Conservation (phyloP, 352 stramenopile genomes). For the Blastocystis hominis region DNA sequence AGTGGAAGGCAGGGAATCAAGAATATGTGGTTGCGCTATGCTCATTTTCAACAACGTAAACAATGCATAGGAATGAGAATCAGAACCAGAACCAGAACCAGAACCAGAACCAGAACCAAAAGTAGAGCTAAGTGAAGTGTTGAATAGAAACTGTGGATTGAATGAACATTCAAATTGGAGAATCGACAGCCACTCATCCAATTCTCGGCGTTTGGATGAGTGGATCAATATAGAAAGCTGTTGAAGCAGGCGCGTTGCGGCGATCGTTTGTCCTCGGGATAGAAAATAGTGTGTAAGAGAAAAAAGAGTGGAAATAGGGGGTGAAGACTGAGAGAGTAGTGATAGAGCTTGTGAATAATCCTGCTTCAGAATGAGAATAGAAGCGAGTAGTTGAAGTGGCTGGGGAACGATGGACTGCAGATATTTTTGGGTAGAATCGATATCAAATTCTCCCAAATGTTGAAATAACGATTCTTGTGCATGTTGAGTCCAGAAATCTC, state of each 20-base stretch:
- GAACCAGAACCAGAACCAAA: too few relatives aligned
- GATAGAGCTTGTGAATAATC: background rate
- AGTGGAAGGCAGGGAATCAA: background rate
- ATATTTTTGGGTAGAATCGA: background rate
- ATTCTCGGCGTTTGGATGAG: background rate
- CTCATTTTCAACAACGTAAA: background rate
- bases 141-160: background rate
- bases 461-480: background rate
- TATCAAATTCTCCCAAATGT: background rate
- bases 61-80: background rate
- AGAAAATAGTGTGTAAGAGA: background rate
- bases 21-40: background rate
- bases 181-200: background rate
- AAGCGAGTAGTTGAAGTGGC: background rate
- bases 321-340: background rate
- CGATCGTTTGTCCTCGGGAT: background rate
- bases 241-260: background rate
- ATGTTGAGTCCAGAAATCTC: background rate
- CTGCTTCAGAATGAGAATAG: background rate
- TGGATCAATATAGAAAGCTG: background rate
- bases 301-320: background rate
- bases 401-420: background rate
- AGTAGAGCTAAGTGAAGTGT: too few relatives aligned
- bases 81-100: too few relatives aligned
- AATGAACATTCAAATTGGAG: background rate